Conservation (phyloP, 176 grass and related monocot species). For the Carex myosuroides region DNA sequence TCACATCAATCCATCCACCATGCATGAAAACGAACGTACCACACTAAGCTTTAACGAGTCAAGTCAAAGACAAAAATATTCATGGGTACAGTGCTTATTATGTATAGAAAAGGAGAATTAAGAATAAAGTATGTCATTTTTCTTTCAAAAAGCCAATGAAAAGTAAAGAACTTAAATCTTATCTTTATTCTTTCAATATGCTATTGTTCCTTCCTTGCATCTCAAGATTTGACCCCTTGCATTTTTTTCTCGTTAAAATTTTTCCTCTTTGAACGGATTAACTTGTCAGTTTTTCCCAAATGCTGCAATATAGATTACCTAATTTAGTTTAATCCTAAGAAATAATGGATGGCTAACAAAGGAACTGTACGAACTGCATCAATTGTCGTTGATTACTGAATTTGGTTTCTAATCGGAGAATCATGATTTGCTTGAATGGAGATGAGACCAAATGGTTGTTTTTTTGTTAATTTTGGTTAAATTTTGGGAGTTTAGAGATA, state of each 20-base stretch:
- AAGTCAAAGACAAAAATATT: constrained; percentile 12
- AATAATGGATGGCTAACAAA: not conserved
- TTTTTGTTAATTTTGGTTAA: no score
- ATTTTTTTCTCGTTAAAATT: not conserved
- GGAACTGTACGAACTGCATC: not conserved
- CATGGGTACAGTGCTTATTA: not conserved
- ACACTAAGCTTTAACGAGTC: not conserved
- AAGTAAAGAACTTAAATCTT: not conserved
- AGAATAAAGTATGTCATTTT: constrained; percentile 18
- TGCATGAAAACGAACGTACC: not conserved
- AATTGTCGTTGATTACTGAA: not conserved
- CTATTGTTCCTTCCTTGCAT: constrained; percentile 6
- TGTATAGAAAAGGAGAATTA: not conserved
- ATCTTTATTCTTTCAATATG: constrained; percentile 19
- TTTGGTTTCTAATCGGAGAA: not conserved
- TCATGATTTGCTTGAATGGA: not conserved
- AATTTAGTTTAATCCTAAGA: not conserved
- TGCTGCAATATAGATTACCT: not conserved
- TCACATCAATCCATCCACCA: not conserved
- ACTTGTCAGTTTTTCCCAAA: not conserved
- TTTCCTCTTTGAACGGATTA: not conserved
- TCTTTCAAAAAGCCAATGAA: not conserved
- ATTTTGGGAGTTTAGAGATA: not conserved
- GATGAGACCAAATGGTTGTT: not conserved
- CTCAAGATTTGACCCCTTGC: not conserved